These are phyloP conservation scores for Cinnamomum chago DNA, from an alignment of 164 flowering plant species.

Conservation along the genomic window DNA sequence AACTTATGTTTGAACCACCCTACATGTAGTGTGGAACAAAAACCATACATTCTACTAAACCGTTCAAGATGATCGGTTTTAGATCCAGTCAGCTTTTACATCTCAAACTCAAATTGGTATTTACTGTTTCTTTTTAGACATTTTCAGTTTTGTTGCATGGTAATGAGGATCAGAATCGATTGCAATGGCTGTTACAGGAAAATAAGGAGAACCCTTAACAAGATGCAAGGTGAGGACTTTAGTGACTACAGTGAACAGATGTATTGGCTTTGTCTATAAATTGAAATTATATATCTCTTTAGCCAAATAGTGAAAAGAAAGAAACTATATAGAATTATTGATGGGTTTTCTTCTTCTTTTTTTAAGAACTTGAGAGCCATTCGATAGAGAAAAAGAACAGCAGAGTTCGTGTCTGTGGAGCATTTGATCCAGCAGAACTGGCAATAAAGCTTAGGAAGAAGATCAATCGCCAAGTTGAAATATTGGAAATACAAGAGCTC, in stretches of 20 bases:
- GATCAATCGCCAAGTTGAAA: conserved; percentile 75
- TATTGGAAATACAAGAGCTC: conserved; percentile 54
- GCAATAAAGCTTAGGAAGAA: conserved; percentile 71
- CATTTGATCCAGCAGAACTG: conserved; percentile 53
- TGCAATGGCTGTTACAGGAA: conserved; percentile 75
- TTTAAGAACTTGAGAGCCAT: not conserved
- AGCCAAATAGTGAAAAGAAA: too few relatives aligned
- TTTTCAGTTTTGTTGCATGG: conserved; percentile 57
- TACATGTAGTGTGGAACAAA: too few relatives aligned
- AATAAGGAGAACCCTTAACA: conserved; percentile 55
- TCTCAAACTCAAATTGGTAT: not conserved
- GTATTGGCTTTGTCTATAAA: not conserved
- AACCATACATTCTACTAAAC: too few relatives aligned
- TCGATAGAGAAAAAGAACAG: conserved; percentile 42
- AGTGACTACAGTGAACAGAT: not conserved
- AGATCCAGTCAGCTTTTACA: not conserved
- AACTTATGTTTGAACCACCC: too few relatives aligned
- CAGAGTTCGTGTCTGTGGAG: conserved; percentile 54
- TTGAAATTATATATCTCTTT: too few relatives aligned
- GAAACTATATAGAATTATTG: too few relatives aligned
- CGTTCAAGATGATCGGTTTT: too few relatives aligned
- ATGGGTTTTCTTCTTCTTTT: not conserved
- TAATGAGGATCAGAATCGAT: conserved; percentile 64
- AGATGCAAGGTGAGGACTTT: conserved; percentile 54
- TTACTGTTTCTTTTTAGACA: not conserved